Evolutionary conservation across 2,329 filamentous ascomycete species (phyloP), one percentile per base, ranked within the genome.

Genomic region (Knoxdaviesia proteae): DNA sequence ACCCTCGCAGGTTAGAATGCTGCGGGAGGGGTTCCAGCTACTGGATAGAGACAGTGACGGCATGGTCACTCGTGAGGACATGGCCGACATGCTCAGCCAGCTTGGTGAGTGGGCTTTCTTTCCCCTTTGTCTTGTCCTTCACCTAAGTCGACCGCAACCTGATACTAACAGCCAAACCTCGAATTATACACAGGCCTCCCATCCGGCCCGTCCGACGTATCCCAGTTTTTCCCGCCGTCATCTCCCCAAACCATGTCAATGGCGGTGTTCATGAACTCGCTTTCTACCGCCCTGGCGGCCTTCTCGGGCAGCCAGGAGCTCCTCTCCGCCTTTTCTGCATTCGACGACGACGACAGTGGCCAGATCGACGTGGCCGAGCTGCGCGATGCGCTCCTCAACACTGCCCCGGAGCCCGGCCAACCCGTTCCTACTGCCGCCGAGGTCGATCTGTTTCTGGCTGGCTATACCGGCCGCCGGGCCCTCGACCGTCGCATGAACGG

Each of bases 291-390:
- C 2, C 65, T 96, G 3, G 73, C 75, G 1, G 71, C 77, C 0
- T 65, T 96, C 11, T 92, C 84, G 1, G 77, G 82, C 0, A 73
- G 76, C 29, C 70, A 75, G 10, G 90, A 98, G 55, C 69, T 98
- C 7, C 64, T 84, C 20, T 88, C 86, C 1, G 90, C 90, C 0
- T 88, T 98, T 50, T 84, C 84, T 2, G 90, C 90, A 0, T 96
- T 96, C 55, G 90, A 98, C 54, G 83, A 93, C 47, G 86, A 93
- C 48, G 90, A 98, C 56, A 90, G 82, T 52, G 90, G 90, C 3
- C 86, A 94, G 58, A 76, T 96, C 36, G 86, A 96, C 54, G 62
- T 93, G 20, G 70, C 64, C 0, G 84, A 94, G 58, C 61, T 98
- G 47, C 75, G 81, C 39, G 83, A 90, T 50, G 84, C 88, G 0